A percentile compares a stretch with the other conserved stretches of the same genome.
These are phyloP conservation scores for Irpex rosettiformis DNA, from an alignment of 1,284 basidiomycete species.

Conservation along the genomic window DNA sequence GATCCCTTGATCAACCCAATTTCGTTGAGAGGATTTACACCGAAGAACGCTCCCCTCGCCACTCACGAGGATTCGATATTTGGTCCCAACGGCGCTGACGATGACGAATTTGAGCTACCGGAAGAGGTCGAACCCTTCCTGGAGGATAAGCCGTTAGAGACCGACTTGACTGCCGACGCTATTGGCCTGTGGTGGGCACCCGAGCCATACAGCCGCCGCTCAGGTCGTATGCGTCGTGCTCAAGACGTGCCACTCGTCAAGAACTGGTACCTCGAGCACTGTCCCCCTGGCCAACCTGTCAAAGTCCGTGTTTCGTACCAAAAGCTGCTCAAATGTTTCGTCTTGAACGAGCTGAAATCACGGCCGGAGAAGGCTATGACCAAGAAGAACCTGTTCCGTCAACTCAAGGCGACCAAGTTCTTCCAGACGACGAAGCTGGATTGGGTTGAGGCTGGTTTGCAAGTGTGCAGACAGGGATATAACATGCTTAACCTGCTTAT, in stretches of 20 bases:
- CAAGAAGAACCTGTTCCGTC: conserved; percentile 95
- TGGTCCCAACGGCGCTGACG: conserved; percentile 79
- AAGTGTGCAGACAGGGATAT: conserved; percentile 98
- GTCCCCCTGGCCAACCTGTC: conserved; percentile 93
- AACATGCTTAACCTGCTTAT: conserved; percentile 99
- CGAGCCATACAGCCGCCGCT: conserved; percentile 92
- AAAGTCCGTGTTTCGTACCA: conserved; percentile 99
- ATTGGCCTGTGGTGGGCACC: conserved; percentile 99
- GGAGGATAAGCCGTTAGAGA: conserved; percentile 78
- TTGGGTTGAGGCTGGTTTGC: conserved; percentile 99
- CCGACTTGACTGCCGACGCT: conserved; percentile 92
- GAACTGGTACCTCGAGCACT: conserved; percentile 98
- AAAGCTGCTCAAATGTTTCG: conserved; percentile 95
- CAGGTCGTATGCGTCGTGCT: conserved; percentile 89
- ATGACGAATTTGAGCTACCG: conserved; percentile 88
- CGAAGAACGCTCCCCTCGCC: conserved; percentile 81
- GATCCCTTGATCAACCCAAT: conserved; percentile 98
- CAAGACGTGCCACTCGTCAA: conserved; percentile 97
- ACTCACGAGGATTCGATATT: conserved; percentile 93
- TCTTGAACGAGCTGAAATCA: conserved; percentile 91
- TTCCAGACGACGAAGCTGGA: conserved; percentile 98
- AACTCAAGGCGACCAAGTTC: conserved; percentile 98
- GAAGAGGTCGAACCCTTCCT: conserved; percentile 85
- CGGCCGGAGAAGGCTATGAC: conserved; percentile 94
- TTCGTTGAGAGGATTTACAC: conserved; percentile 79